Base-by-base conservation (phyloP, 2,329 filamentous ascomycete species). In the Aspergillus pseudonomiae region DNA sequence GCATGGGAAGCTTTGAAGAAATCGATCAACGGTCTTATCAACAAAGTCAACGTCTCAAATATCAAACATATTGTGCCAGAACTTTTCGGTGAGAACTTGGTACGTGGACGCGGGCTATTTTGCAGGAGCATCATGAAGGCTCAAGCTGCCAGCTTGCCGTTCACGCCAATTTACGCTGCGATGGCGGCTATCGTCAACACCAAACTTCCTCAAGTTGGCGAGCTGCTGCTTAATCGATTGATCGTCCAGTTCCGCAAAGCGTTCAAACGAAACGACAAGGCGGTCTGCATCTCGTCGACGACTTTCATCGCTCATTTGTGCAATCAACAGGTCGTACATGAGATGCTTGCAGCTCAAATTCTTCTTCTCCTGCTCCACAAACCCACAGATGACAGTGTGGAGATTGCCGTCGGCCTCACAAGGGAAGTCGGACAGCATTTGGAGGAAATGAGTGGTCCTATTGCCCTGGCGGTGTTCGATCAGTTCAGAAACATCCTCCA, bases 1-100 rank as follows among this genome's bases (percentile, higher is more conserved):
- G 93, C 94, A 10, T 99, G 95, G 95, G 95, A 99, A 80, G 94
- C 94, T 14, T 83, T 99, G 74, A 99, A 99, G 83, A 99, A 99
- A 84, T 95, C 92, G 56, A 97, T 99, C 81, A 98, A 99, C 76
- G 95, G 95, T 71, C 82, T 99, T 68, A 97, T 99, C 85, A 99
- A 99, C 86, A 99, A 99, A 83, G 91, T 97, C 83, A 98, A 98
- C 80, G 92, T 94, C 61, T 92, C 91, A 39, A 99, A 99, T 78
- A 98, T 99, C 85, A 98, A 99, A 80, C 87, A 91, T 75, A 97
- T 99, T 66, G 93, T 98, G 28, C 94, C 94, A 1, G 95, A 99
- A 80, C 84, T 99, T 53, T 99, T 99, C 79, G 88, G 89, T 57
- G 95, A 99, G 83, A 99, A 99, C 76, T 80, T 99, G 71, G 85